A percentile compares a stretch with the other conserved stretches of the same genome.
Evolutionary conservation across 1,139 yeast species (phyloP).

Genomic region (Taphrina communis): DNA sequence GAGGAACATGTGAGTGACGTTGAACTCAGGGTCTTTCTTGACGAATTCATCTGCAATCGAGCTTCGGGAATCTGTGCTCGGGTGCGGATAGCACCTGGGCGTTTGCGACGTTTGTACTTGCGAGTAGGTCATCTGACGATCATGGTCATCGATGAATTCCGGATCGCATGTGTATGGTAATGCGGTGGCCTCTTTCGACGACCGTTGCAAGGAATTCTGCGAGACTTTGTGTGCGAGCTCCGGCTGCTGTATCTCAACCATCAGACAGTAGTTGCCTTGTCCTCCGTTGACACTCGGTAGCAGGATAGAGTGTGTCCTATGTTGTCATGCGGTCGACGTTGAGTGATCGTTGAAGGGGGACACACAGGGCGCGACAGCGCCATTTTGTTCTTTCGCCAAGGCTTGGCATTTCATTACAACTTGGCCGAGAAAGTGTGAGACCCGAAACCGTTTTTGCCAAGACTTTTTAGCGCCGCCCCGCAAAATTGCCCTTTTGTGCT

Average conservation of each 20-base stretch:
- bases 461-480: conserved; percentile 3
- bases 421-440: too few species aligned
- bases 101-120: too few species aligned
- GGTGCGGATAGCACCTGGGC: neutral
- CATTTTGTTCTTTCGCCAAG: conserved; percentile 16
- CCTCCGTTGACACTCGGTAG: too few species aligned
- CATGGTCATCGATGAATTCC: neutral
- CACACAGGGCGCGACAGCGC: neutral
- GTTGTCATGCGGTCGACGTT: too few species aligned
- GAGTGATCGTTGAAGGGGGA: neutral
- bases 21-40: neutral
- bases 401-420: conserved; percentile 12
- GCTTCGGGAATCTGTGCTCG: conserved; percentile 10
- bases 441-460: neutral
- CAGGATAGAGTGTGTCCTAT: too few species aligned
- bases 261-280: too few species aligned
- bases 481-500: neutral
- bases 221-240: neutral
- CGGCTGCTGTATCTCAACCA: neutral
- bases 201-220: neutral
- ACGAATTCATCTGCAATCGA: conserved; percentile 5
- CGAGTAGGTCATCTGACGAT: too few species aligned
- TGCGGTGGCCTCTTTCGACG: neutral
- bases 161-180: neutral
- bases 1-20: neutral